Base-by-base conservation (phyloP, 371 early-diverging fungal species). In the Syncephalastrum racemosum region DNA sequence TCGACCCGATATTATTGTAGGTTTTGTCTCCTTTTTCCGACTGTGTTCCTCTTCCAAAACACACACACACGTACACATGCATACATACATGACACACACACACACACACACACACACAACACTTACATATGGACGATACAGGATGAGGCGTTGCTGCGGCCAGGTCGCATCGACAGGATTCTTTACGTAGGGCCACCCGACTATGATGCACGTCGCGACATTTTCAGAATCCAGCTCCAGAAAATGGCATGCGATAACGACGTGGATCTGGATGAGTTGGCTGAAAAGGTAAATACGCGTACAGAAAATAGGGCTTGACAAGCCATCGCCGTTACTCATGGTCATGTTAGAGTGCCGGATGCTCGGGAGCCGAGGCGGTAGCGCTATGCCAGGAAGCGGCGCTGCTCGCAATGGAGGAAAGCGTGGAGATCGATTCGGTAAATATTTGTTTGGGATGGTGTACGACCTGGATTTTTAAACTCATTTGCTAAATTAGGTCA, bases 141-240 rank as follows among this genome's bases (percentile, higher is more conserved):
- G 87, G 99, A 96, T 64, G 83, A 86, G 46, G 99, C 97, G 1
- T 70, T 99, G 20, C 71, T 99, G 60, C 81, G 99, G 20, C 99
- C 99, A 1, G 99, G 98, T 3, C 81, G 99, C 22, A 93, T 99
- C 54, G 99, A 99, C 70, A 75, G 96, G 7, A 90, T 97, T 47
- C 74, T 99, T 0, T 96, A 97, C 63, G 93, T 99, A 3, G 86
- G 90, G 0, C 95, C 94, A 15, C 99, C 99, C 0, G 93, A 97
- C 67, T 47, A 68, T 13, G 77, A 65, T 1, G 82, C 95, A 4
- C 80, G 98, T n/a, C 69, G 64, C 16, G 88, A 90, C 55, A 98
- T 99, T 20, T 83, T 99, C 46, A 59, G 66, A 40, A 84, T 95
- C 20, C 92, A 89, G 65, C 63, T 86, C 12, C 60, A 62, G 5